Evolutionary conservation across 495 filamentous ascomycete species (phyloP).

Genomic region (Aspergillus wentii): DNA sequence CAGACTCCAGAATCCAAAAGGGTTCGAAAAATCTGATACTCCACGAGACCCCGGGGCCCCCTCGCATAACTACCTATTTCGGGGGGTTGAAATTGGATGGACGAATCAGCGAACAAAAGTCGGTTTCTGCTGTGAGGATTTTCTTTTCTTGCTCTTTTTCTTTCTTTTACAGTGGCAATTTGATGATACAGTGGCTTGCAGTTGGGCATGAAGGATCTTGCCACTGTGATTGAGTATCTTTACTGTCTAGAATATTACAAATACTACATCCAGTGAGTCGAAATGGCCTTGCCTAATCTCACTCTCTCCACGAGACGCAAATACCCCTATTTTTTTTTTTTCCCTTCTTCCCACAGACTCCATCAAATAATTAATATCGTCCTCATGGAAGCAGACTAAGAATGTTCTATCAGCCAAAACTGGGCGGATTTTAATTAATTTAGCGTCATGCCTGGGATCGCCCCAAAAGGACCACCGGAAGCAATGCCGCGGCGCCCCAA

Average conservation of each 20-base stretch:
- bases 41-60: too few species aligned
- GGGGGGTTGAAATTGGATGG: too few species aligned
- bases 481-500: slow-evolving; percentile 1
- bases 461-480: slow-evolving; percentile 3
- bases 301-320: background rate
- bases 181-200: too few species aligned
- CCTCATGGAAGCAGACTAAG: slow-evolving; percentile 10
- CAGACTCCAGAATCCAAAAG: too few species aligned
- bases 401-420: slow-evolving; percentile 16
- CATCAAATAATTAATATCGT: background rate
- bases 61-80: too few species aligned
- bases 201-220: too few species aligned
- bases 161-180: too few species aligned
- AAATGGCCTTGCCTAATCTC: background rate
- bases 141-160: too few species aligned
- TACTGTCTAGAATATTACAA: background rate
- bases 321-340: too few species aligned
- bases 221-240: background rate
- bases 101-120: too few species aligned
- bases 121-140: too few species aligned
- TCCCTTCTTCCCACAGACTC: background rate
- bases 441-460: slow-evolving; percentile 8
- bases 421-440: slow-evolving; percentile 7
- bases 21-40: too few species aligned
- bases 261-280: background rate